Percentiles rank a stretch among this genome's conserved stretches.
phyloP scores from a whole-genome alignment of 495 filamentous ascomycete genomes.

The Chaetomium cochliodes region DNA sequence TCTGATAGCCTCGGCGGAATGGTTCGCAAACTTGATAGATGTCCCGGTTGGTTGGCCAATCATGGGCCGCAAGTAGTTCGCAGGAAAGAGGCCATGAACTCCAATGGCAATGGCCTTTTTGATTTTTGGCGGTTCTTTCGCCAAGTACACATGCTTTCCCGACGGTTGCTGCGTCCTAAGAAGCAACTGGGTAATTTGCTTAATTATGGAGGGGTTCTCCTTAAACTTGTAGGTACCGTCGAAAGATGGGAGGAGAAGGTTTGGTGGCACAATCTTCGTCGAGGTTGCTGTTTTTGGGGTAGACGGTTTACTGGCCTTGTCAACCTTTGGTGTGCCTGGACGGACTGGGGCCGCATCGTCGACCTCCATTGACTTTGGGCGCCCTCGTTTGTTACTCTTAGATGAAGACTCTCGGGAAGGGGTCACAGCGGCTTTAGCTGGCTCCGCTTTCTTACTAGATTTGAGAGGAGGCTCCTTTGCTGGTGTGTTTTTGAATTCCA shows the following conservation, averaged over 20 bases:
- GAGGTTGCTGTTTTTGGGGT: conserved; percentile 35
- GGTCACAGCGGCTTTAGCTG: conserved; percentile 23
- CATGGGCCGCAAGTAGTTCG: conserved; percentile 75
- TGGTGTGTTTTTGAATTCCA: conserved; percentile 47
- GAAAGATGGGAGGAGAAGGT: conserved; percentile 69
- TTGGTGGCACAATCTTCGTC: conserved; percentile 47
- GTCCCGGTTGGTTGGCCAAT: conserved; percentile 95
- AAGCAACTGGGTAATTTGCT: conserved; percentile 66
- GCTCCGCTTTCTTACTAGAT: conserved; percentile 31
- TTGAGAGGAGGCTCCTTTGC: conserved; percentile 40
- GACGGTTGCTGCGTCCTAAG: conserved; percentile 60
- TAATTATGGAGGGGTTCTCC: conserved; percentile 67
- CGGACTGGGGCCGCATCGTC: conserved; percentile 39
- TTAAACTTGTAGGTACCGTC: conserved; percentile 64
- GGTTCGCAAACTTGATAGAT: conserved; percentile 87
- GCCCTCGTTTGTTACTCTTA: conserved; percentile 52
- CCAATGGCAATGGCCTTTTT: conserved; percentile 88
- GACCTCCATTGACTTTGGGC: conserved; percentile 49
- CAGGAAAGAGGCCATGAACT: conserved; percentile 91
- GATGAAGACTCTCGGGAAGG: conserved; percentile 31
- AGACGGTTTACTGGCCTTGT: conserved; percentile 33
- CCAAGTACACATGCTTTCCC: conserved; percentile 67
- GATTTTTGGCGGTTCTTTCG: conserved; percentile 66
- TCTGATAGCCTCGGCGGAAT: conserved; percentile 78
- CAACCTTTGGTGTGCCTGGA: conserved; percentile 39